Conservation (phyloP, 176 grass and related monocot genomes). For the Elymus sibiricus region DNA sequence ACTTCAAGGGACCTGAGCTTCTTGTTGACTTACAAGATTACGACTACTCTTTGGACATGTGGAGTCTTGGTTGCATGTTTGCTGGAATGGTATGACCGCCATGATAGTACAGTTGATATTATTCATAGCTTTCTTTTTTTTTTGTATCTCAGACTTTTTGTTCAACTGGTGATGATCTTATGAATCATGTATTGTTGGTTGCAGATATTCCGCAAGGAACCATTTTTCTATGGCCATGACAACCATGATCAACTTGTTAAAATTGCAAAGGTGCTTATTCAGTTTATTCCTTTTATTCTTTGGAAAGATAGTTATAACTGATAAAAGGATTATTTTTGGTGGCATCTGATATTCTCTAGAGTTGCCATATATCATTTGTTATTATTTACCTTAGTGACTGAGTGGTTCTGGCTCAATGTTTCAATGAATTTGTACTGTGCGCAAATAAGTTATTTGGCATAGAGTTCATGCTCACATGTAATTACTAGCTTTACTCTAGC, state of each 20-base stretch:
- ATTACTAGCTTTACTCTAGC: neutral
- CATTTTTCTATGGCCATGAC: constrained; percentile 83
- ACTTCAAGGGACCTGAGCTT: constrained; percentile 86
- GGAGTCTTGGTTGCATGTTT: constrained; percentile 95
- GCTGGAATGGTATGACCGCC: constrained; percentile 68
- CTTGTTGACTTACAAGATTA: constrained; percentile 90
- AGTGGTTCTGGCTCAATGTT: neutral
- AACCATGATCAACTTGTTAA: constrained; percentile 84
- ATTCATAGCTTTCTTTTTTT: neutral
- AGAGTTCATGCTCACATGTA: neutral
- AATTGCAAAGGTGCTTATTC: constrained; percentile 60
- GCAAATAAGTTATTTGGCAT: neutral
- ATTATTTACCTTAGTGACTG: neutral
- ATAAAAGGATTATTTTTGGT: neutral
- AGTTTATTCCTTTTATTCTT: constrained; percentile 1
- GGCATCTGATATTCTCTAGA: neutral
- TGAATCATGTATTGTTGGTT: constrained; percentile 10
- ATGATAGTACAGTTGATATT: neutral
- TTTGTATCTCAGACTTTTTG: neutral
- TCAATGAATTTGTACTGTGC: neutral
- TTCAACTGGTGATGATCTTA: neutral
- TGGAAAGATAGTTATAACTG: neutral
- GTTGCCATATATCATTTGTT: neutral
- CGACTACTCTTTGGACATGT: constrained; percentile 90
- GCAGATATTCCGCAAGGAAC: constrained; percentile 82